Evolutionary conservation across 2,329 filamentous ascomycete species (phyloP), one percentile per base, ranked within the genome.

Genomic region (Exophiala bonariae): DNA sequence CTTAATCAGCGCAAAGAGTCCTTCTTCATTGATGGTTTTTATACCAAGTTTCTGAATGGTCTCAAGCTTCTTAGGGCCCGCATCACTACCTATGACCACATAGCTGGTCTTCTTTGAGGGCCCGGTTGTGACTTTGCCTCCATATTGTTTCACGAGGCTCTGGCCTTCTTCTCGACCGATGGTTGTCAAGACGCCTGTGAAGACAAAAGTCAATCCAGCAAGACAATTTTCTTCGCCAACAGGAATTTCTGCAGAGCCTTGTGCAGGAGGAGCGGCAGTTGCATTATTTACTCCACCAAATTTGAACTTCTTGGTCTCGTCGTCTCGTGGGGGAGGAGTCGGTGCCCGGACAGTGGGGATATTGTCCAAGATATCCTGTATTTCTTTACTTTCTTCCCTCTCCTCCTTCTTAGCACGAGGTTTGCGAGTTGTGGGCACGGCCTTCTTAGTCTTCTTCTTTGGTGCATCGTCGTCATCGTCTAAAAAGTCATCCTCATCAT

Each of bases 21-120:
- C 95, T 57, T 95, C 82, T 65, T 99, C 95, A 59, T 96, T 86
- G 62, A 99, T 96, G 0, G 91, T 95, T 67, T 90, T 96, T 65
- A 97, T 82, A 0, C 82, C 82, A 59, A 87, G 74, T 16, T 89
- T 79, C 47, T 80, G 77, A 58, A 99, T 97, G 58, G 91, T 96
- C 56, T 85, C 77, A 32, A 99, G 76, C 66, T 99, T 99, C 68
- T 86, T 95, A 1, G 93, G 93, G 0, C 93, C 93, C 18, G 95
- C 93, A 66, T 97, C 93, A 19, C 79, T 80, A 34, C 93, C 93
- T 2, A 99, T 78, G 13, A 99, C 88, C 36, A 99, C 90, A 63
- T 89, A 99, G 61, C 80, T 93, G 1, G 95, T 99, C 69, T 96
- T 97, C 62, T 85, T 87, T 64, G 92, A 97, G 16, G 95, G 93